Evolutionary conservation across 2,329 filamentous ascomycete genomes (phyloP).

Genomic region (Aspergillus neoniger): DNA sequence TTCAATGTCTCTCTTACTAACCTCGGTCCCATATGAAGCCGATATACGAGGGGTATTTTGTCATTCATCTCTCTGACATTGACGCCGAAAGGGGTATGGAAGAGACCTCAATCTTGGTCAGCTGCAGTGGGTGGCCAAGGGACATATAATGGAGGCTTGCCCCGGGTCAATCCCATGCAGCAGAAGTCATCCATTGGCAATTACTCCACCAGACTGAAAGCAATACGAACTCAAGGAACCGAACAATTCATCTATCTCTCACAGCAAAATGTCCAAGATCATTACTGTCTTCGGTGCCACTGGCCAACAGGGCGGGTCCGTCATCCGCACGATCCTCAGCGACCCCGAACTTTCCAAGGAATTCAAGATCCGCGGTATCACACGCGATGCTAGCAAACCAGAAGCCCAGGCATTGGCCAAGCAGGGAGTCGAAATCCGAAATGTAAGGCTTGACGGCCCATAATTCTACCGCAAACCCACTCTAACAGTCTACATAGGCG

Average conservation of each 20-base stretch:
- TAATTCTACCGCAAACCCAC: too few relatives aligned
- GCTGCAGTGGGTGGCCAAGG: too few relatives aligned
- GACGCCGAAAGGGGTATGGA: too few relatives aligned
- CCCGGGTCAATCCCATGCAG: too few relatives aligned
- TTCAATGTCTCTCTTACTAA: not conserved
- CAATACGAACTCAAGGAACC: not conserved
- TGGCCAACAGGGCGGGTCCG: constrained; percentile 4
- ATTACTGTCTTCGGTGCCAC: constrained; percentile 10
- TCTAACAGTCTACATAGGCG: constrained; percentile 22
- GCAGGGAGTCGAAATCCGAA: not conserved
- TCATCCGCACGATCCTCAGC: constrained; percentile 1
- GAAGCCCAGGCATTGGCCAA: constrained; percentile 4
- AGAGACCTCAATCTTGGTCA: too few relatives aligned
- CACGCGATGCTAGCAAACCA: constrained; percentile 8
- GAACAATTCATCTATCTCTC: not conserved
- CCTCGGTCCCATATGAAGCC: not conserved
- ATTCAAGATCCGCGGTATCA: constrained; percentile 13
- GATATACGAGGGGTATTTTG: not conserved
- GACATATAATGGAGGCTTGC: too few relatives aligned
- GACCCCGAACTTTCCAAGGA: constrained; percentile 4
- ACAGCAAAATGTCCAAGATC: constrained; percentile 6
- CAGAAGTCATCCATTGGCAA: too few relatives aligned
- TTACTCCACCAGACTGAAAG: not conserved
- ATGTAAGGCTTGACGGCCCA: not conserved
- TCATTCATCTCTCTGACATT: too few relatives aligned